A percentile compares a stretch with the other conserved stretches of the same genome.
Evolutionary conservation across 2,329 filamentous ascomycete genomes (phyloP).

Genomic region (Clonostachys rhizophaga): DNA sequence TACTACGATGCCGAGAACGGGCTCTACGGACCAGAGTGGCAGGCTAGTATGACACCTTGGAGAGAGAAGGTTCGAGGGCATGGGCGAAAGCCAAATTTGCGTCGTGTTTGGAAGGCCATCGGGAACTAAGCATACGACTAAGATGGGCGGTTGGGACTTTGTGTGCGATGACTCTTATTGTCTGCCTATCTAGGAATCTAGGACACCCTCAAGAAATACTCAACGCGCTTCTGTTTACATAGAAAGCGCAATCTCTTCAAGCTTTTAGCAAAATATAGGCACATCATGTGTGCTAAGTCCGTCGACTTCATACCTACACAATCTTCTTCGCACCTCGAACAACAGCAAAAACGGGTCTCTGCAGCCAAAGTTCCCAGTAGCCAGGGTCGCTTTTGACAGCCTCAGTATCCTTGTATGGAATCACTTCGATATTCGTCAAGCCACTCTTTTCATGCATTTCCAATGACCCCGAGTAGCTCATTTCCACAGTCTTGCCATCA

Average conservation of each 20-base stretch:
- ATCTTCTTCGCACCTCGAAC: no score
- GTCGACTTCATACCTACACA: no score
- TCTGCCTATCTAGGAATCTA: no score
- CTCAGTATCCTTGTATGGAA: background rate
- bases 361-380: background rate
- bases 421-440: background rate
- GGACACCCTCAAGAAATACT: no score
- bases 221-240: no score
- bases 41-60: constrained; percentile 6
- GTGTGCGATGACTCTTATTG: no score
- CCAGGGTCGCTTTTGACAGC: background rate
- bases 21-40: constrained; percentile 7
- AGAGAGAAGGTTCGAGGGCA: constrained; percentile 5
- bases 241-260: no score
- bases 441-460: background rate
- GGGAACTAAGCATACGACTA: no score
- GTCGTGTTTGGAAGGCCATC: constrained; percentile 5
- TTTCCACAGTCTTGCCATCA: background rate
- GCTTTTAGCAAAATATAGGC: no score
- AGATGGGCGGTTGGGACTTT: no score
- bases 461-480: background rate
- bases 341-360: background rate
- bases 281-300: no score
- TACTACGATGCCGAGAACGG: constrained; percentile 8
- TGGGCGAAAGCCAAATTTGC: constrained; percentile 7